Base-by-base conservation (phyloP, 2,329 filamentous ascomycete species). In the Clarireedia paspali region DNA sequence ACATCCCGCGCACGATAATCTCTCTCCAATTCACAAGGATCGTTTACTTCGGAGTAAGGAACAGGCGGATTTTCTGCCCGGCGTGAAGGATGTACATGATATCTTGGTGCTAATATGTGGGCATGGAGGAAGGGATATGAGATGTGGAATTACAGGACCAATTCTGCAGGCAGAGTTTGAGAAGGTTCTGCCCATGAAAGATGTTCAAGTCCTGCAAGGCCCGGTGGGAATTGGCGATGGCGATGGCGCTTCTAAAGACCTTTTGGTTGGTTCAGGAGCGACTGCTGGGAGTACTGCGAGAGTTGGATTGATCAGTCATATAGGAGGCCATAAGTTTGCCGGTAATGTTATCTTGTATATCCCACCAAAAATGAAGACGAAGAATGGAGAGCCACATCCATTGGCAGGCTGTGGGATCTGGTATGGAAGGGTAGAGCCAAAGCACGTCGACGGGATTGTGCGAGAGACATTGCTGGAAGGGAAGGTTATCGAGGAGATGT, bases 71-170 rank as follows among this genome's bases (percentile, higher is more conserved):
- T 73, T 73, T 38, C 74, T 89, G 2, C 71, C 72, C 1, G 77
- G 78, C 1, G 84, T 89, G 5, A 73, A 79, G 10, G 79, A 83
- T 57, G 79, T 88, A 7, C 67, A 79, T 15, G 85, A 91, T 59
- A 76, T 91, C 4, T 65, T 89, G n/a, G 81, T 99, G 30, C 73
- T 97, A 20, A 86, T 96, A 45, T 99, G 94, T 67, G 90, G 91
- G 0, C 94, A 99, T 65, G 87, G 86, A 14, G 84, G 84, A 2
- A 78, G 94, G 10, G 94, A 99, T 68, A 75, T 77, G 65, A 80
- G 94, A 51, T 99, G 94, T 66, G 92, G 94, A 0, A 73, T 89
- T 23, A 77, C 92, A 60, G 91, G 89, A 0, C 90, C 91, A 0
- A 72, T 89, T 1, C 74, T 97, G 14, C 75, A 82, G 62, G 71